These are phyloP conservation scores for Mallotus nudiflorus DNA, from an alignment of 345 rosid species.

Conservation along the genomic window DNA sequence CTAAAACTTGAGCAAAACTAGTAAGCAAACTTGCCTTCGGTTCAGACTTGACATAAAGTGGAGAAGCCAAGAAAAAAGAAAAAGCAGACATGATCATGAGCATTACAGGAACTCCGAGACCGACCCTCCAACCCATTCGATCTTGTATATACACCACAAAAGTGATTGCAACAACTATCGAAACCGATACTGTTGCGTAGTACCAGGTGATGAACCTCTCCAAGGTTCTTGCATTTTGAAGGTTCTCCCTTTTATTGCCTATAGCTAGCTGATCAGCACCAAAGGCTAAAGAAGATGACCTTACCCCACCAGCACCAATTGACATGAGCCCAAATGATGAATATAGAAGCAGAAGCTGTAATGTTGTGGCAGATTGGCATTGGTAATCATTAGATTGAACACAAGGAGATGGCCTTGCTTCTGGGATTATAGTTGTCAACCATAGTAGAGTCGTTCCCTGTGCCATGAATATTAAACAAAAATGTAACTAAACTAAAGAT, in stretches of 20 bases:
- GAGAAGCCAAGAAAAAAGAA: slow-evolving; percentile 45
- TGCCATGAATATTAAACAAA: not conserved
- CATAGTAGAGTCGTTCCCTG: slow-evolving; percentile 60
- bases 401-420: slow-evolving; percentile 57
- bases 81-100: slow-evolving; percentile 43
- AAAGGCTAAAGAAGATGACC: slow-evolving; percentile 71
- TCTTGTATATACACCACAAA: slow-evolving; percentile 53
- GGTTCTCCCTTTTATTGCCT: slow-evolving; percentile 34
- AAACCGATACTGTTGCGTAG: slow-evolving; percentile 29
- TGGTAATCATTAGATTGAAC: slow-evolving; percentile 17
- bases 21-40: slow-evolving; percentile 36
- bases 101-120: slow-evolving; percentile 50
- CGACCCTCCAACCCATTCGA: slow-evolving; percentile 51
- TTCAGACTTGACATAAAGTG: slow-evolving; percentile 40
- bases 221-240: slow-evolving; percentile 38
- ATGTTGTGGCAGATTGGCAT: slow-evolving; percentile 52
- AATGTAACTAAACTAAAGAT: too few relatives aligned
- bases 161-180: slow-evolving; percentile 39
- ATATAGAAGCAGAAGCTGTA: slow-evolving; percentile 49
- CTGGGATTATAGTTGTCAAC: slow-evolving; percentile 67
- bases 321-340: slow-evolving; percentile 52
- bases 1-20: slow-evolving; percentile 49
- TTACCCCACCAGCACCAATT: slow-evolving; percentile 67
- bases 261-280: slow-evolving; percentile 61
- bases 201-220: slow-evolving; percentile 57